Base-by-base conservation (phyloP, 306 rosid genomes). In the Dalbergia cultrata region DNA sequence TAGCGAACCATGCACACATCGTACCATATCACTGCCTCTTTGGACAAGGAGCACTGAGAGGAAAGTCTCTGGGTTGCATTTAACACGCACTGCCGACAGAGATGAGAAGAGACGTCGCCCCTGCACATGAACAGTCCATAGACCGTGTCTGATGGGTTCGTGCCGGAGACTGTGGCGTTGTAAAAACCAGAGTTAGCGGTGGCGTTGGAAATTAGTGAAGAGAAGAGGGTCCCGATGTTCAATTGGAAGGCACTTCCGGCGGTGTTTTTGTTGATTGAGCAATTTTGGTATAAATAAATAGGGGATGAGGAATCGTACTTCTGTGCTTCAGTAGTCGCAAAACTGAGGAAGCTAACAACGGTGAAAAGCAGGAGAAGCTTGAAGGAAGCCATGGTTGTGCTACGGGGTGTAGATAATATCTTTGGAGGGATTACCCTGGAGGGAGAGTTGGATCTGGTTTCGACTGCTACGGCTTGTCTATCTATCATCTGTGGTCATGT, bases 181-280 rank as follows among this genome's bases (percentile, higher is more conserved):
- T 60, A 67, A 78, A 67, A 79, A 4, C 17, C 73, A 35, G 43
- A 50, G 35, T 12, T 64, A 35, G 21, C 3, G 8, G 86, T 72
- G 70, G 74, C 83, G 67, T 49, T 65, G 81, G 82, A 53, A n/a
- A 80, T 53, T 14, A 88, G 74, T 10, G 70, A 37, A 3, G 89
- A 56, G 63, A 85, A 54, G 35, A 88, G 81, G 53, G 21, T 49
- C 10, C 35, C 52, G 64, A 76, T 84, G 35, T 77, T 73, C 58
- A 72, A 72, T 6, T 76, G 56, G 63, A 45, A 86, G 41, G 69
- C 12, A 76, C 80, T 72, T 56, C 77, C 80, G 5, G 75, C 49
- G 8, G 44, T 34, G 49, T 22, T 34, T 35, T 2, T 34, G 70
- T 16, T 34, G 12, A 5, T 41, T 43, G 54, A 67, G 72, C 72